Evolutionary conservation across 805 yeast genomes (phyloP).

Genomic region (Metschnikowia hibisci): DNA sequence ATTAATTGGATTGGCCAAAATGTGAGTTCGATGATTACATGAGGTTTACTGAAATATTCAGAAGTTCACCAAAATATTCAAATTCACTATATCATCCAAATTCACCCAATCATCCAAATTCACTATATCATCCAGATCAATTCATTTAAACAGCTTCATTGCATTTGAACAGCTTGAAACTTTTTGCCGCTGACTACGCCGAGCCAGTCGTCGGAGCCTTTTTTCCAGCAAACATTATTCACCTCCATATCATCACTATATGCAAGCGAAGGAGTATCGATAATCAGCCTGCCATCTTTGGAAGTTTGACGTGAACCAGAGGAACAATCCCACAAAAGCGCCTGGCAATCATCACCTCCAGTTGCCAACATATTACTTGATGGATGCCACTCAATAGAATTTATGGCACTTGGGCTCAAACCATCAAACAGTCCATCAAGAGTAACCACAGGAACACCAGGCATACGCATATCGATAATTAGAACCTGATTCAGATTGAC

Average conservation of each 20-base stretch:
- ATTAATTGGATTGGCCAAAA: no score
- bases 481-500: constrained; percentile 61
- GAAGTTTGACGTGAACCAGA: constrained; percentile 11
- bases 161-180: constrained; percentile 54
- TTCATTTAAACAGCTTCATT: no score
- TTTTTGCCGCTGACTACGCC: constrained; percentile 70
- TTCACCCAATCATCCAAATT: no score
- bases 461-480: constrained; percentile 80
- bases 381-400: constrained; percentile 85
- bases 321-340: constrained; percentile 62
- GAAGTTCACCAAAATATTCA: no score
- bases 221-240: constrained; percentile 71
- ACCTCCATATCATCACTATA: constrained; percentile 67
- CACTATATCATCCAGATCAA: no score
- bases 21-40: no score
- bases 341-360: constrained; percentile 74
- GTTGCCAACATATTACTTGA: constrained; percentile 54
- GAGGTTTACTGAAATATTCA: no score
- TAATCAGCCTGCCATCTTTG: constrained; percentile 13
- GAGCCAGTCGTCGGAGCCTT: constrained; percentile 70
- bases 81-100: no score
- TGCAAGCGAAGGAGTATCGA: constrained; percentile 42
- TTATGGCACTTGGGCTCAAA: constrained; percentile 58
- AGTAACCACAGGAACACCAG: constrained; percentile 73
- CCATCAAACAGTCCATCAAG: constrained; percentile 54